Conservation (phyloP, 768 basidiomycete species). For the Auriscalpium orientale region DNA sequence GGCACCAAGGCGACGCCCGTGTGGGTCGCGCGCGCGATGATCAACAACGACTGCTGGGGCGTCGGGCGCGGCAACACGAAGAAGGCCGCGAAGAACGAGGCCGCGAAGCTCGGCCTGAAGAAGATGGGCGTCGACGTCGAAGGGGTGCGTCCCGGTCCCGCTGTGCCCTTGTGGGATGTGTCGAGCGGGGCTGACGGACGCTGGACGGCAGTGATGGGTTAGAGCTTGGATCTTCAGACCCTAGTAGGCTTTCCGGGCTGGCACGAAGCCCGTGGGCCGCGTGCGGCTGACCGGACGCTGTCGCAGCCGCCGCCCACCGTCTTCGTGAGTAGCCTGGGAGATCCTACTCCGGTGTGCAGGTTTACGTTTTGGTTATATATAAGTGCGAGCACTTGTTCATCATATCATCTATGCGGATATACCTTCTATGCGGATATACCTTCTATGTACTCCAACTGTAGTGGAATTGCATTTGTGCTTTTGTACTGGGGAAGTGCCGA, state of each 20-base stretch:
- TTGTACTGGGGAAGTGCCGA: too few relatives aligned
- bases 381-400: not conserved
- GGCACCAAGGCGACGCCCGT: constrained; percentile 64
- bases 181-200: not conserved
- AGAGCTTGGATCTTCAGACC: constrained; percentile 24
- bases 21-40: constrained; percentile 61
- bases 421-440: too few relatives aligned
- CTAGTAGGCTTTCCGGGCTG: constrained; percentile 15
- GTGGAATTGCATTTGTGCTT: too few relatives aligned
- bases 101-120: constrained; percentile 65
- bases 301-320: not conserved
- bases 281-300: too few relatives aligned
- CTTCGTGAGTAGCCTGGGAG: not conserved
- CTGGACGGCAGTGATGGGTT: constrained; percentile 2
- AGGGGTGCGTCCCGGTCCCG: constrained; percentile 20
- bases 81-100: constrained; percentile 74
- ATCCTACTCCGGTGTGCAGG: too few relatives aligned
- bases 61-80: constrained; percentile 66
- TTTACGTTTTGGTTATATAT: not conserved
- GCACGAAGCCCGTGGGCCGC: too few relatives aligned
- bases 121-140: constrained; percentile 50
- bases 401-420: too few relatives aligned
- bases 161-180: not conserved
- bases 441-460: too few relatives aligned
- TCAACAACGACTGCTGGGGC: constrained; percentile 55